Conservation (phyloP, 768 basidiomycete species). For the Rhodosporidiobolus odoratus region DNA sequence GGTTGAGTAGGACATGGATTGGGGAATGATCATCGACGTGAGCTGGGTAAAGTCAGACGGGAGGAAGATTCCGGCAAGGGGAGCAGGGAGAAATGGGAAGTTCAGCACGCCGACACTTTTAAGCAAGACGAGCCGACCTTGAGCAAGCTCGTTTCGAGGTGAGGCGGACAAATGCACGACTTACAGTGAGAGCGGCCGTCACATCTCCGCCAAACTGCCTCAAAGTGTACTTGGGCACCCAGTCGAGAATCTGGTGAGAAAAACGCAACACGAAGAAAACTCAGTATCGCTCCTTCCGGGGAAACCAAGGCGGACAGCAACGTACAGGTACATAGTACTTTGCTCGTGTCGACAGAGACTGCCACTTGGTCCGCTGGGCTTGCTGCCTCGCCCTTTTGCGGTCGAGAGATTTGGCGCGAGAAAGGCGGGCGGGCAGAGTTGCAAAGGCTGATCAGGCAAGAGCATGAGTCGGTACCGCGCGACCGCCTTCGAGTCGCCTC, state of each 20-base stretch:
- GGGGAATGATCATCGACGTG: slow-evolving; percentile 40
- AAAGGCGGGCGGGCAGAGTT: slow-evolving; percentile 18
- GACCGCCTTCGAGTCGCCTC: too few relatives aligned
- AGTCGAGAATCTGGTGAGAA: slow-evolving; percentile 33
- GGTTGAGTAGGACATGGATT: slow-evolving; percentile 41
- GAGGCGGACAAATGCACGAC: not conserved
- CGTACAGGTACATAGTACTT: slow-evolving; percentile 32
- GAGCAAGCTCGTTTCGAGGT: not conserved
- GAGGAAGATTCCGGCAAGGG: not conserved
- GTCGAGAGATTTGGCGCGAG: not conserved
- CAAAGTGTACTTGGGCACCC: slow-evolving; percentile 37
- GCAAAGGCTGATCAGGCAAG: slow-evolving; percentile 1
- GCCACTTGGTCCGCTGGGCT: slow-evolving; percentile 8
- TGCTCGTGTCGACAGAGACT: not conserved
- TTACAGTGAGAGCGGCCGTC: slow-evolving; percentile 36
- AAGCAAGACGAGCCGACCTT: not conserved
- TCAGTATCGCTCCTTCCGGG: not conserved
- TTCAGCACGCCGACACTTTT: too few relatives aligned
- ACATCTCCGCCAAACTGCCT: slow-evolving; percentile 33
- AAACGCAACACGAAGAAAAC: not conserved
- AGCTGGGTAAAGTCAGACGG: slow-evolving; percentile 4
- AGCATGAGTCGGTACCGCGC: not conserved
- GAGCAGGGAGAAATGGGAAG: not conserved
- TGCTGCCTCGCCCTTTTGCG: slow-evolving; percentile 10
- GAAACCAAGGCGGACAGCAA: not conserved